Evolutionary conservation across 2,329 filamentous ascomycete species (phyloP).

Genomic region (Cyanodermella asteris): DNA sequence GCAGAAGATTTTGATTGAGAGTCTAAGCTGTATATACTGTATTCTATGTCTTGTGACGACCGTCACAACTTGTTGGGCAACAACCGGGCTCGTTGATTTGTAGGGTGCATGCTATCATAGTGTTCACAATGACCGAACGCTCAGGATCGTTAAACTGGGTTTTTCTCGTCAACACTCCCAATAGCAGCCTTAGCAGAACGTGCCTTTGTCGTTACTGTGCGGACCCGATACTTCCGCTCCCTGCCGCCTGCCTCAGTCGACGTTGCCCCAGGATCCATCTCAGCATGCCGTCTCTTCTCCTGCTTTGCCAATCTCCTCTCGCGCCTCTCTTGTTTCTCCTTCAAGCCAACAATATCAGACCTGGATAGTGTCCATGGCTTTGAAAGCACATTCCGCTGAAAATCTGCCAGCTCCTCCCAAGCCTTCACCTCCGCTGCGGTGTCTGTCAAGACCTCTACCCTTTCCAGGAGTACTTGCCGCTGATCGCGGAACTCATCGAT

Average conservation of each 20-base stretch:
- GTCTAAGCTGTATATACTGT: too few relatives aligned
- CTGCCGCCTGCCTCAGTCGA: not conserved
- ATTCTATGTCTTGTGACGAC: too few relatives aligned
- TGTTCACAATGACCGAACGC: too few relatives aligned
- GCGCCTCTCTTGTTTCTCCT: slow-evolving; percentile 14
- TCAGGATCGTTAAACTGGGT: too few relatives aligned
- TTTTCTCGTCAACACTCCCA: too few relatives aligned
- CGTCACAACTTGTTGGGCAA: too few relatives aligned
- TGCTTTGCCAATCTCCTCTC: slow-evolving; percentile 8
- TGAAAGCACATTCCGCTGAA: slow-evolving; percentile 26
- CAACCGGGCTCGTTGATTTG: too few relatives aligned
- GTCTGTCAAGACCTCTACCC: slow-evolving; percentile 13
- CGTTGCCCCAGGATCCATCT: not conserved
- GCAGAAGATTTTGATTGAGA: too few relatives aligned
- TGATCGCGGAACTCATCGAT: slow-evolving; percentile 27
- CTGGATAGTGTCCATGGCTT: slow-evolving; percentile 32
- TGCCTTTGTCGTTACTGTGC: not conserved
- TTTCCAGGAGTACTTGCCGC: slow-evolving; percentile 33
- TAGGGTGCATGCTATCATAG: too few relatives aligned
- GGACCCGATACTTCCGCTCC: not conserved
- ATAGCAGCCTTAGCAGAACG: too few relatives aligned
- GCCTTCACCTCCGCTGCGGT: slow-evolving; percentile 23
- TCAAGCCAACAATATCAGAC: slow-evolving; percentile 12
- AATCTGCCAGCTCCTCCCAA: slow-evolving; percentile 28
- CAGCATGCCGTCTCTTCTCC: slow-evolving; percentile 1